These are phyloP conservation scores for Dalbergia cultrata DNA, from an alignment of 306 rosid genomes.

Conservation along the genomic window DNA sequence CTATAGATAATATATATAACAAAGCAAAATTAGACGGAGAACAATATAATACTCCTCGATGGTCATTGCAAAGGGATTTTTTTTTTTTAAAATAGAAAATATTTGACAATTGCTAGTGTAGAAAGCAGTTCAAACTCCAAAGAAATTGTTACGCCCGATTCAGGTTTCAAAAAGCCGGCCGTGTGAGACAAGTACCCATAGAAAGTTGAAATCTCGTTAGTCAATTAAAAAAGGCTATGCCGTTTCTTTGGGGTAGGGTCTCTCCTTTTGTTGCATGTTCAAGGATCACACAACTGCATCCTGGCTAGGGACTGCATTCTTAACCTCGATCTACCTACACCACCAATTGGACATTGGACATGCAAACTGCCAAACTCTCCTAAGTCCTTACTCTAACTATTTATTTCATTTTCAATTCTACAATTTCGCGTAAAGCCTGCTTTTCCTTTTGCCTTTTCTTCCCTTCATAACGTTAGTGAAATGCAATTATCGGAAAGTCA, in stretches of 20 bases:
- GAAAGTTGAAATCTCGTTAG: conserved; percentile 53
- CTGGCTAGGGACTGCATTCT: conserved; percentile 10
- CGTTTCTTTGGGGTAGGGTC: conserved; percentile 7
- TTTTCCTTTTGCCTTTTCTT: neutral
- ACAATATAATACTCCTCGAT: no score
- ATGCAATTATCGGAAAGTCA: neutral
- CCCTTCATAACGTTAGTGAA: neutral
- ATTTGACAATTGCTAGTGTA: neutral
- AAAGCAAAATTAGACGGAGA: no score
- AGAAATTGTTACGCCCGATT: conserved; percentile 23
- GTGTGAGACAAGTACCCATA: conserved; percentile 58
- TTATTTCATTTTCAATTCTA: neutral
- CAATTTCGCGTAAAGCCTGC: neutral
- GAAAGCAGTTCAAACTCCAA: conserved; percentile 21
- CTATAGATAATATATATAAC: no score
- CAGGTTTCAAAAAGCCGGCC: conserved; percentile 58
- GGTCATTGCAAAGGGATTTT: no score
- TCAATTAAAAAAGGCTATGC: conserved; percentile 38
- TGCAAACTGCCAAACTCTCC: neutral
- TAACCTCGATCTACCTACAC: neutral
- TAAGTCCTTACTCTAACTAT: neutral
- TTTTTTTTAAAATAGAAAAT: no score
- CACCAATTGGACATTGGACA: conserved; percentile 19
- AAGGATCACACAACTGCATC: conserved; percentile 1
- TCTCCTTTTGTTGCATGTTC: conserved; percentile 38